Percentiles rank a stretch among this genome's conserved stretches.
Conservation (phyloP, 108 stramenopile genomes). For the Cyclostephanos invisitatus region DNA sequence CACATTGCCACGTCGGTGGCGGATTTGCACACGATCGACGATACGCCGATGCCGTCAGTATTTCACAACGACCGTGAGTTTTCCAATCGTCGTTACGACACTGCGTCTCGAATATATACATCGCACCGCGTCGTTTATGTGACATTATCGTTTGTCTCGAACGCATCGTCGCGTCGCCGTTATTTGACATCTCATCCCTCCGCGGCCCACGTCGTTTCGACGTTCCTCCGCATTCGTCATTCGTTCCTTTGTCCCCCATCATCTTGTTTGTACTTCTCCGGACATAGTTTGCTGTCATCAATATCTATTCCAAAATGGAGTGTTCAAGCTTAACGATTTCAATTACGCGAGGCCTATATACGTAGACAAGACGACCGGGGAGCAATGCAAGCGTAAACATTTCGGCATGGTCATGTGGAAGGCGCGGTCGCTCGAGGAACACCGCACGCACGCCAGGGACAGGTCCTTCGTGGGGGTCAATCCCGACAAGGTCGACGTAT, state of each 20-base stretch:
- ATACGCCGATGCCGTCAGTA: slow-evolving; percentile 33
- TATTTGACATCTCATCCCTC: no score
- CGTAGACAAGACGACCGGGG: slow-evolving; percentile 25
- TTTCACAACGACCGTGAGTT: slow-evolving; percentile 56
- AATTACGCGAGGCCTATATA: slow-evolving; percentile 47
- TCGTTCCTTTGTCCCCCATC: no score
- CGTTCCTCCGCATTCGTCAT: no score
- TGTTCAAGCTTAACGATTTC: slow-evolving; percentile 64
- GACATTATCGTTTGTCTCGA: no score
- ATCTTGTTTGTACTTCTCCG: no score
- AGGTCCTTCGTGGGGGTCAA: slow-evolving; percentile 10
- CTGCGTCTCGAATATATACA: background rate
- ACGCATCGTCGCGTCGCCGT: no score
- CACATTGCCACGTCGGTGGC: slow-evolving; percentile 56
- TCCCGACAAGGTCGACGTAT: slow-evolving; percentile 47
- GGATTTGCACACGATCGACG: slow-evolving; percentile 60
- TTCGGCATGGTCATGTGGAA: slow-evolving; percentile 46
- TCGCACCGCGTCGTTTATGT: background rate
- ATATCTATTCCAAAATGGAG: slow-evolving; percentile 57
- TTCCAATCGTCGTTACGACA: no score
- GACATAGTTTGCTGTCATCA: slow-evolving; percentile 51
- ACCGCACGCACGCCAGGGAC: background rate
- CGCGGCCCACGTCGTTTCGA: no score
- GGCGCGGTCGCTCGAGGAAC: slow-evolving; percentile 43
- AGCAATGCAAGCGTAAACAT: slow-evolving; percentile 16